Evolutionary conservation across 768 basidiomycete genomes (phyloP).

Genomic region (Suillus subalutaceus): DNA sequence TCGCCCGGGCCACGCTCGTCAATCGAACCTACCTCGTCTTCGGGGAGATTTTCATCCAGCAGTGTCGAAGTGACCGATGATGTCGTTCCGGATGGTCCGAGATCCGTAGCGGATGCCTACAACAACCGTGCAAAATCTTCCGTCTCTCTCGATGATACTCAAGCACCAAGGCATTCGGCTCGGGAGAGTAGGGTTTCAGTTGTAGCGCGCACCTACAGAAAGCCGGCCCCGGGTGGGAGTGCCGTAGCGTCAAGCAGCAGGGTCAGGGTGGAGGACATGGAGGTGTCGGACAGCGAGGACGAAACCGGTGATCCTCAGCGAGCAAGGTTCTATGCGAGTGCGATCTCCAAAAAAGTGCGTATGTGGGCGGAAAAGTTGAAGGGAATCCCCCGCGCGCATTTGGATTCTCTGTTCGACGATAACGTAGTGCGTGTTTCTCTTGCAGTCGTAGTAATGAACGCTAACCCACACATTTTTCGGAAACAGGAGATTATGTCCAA

Average conservation of each 20-base stretch:
- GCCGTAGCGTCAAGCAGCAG: slow-evolving; percentile 11
- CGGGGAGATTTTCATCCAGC: not conserved
- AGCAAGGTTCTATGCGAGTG: not conserved
- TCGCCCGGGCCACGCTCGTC: not conserved
- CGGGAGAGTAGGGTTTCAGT: not conserved
- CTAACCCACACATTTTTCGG: not conserved
- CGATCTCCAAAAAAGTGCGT: slow-evolving; percentile 14
- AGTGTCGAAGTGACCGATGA: not conserved
- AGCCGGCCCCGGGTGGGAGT: not conserved
- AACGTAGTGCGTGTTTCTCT: not conserved
- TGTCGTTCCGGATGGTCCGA: not conserved
- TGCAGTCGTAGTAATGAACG: not conserved
- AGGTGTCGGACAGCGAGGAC: not conserved
- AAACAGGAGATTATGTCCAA: not conserved
- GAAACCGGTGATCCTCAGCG: not conserved
- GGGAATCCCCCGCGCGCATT: slow-evolving; percentile 1
- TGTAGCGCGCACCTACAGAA: not conserved
- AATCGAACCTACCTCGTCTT: not conserved
- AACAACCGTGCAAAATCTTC: not conserved
- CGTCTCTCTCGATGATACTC: not conserved
- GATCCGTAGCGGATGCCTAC: not conserved
- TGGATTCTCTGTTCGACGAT: not conserved
- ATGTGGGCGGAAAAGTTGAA: slow-evolving; percentile 19
- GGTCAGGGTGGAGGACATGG: not conserved
- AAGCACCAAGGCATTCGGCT: not conserved